phyloP scores from a whole-genome alignment of 805 yeast genomes.

The Maudiozyma saulgeensis region DNA sequence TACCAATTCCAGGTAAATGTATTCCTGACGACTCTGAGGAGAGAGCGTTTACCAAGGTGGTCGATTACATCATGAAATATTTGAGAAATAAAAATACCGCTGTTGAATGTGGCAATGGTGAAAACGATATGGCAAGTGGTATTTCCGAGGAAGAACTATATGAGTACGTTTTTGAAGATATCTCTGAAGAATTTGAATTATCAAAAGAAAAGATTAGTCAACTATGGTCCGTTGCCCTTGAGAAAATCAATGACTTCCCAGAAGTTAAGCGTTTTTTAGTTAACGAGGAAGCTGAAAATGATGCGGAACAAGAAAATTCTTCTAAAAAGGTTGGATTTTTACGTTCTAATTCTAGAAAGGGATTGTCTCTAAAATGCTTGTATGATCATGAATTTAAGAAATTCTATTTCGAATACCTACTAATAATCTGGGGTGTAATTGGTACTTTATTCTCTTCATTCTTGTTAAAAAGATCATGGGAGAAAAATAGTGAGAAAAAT shows the following conservation, averaged over 20 bases:
- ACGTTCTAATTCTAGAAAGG: conserved; percentile 1
- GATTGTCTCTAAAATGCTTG: neutral
- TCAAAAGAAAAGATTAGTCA: conserved; percentile 6
- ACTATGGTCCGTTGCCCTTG: neutral
- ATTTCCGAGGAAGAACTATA: conserved; percentile 38
- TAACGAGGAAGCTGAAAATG: neutral
- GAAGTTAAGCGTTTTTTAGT: neutral
- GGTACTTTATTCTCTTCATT: neutral
- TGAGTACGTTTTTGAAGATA: conserved; percentile 38
- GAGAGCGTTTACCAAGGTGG: conserved; percentile 51
- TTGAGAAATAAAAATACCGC: conserved; percentile 57
- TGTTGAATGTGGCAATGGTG: conserved; percentile 43
- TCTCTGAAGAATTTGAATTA: conserved; percentile 37
- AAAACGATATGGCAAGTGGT: conserved; percentile 38
- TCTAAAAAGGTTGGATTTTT: neutral
- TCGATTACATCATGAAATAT: conserved; percentile 50
- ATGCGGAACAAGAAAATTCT: neutral
- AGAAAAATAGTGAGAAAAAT: conserved; percentile 29
- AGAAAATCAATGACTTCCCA: neutral
- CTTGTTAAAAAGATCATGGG: conserved; percentile 26
- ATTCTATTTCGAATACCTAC: neutral
- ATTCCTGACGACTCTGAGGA: conserved; percentile 60
- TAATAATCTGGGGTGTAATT: neutral
- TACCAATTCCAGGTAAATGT: conserved; percentile 58
- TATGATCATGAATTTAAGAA: neutral